phyloP scores from a whole-genome alignment of 108 stramenopile species.

The Pseudonitzschia multiseries region DNA sequence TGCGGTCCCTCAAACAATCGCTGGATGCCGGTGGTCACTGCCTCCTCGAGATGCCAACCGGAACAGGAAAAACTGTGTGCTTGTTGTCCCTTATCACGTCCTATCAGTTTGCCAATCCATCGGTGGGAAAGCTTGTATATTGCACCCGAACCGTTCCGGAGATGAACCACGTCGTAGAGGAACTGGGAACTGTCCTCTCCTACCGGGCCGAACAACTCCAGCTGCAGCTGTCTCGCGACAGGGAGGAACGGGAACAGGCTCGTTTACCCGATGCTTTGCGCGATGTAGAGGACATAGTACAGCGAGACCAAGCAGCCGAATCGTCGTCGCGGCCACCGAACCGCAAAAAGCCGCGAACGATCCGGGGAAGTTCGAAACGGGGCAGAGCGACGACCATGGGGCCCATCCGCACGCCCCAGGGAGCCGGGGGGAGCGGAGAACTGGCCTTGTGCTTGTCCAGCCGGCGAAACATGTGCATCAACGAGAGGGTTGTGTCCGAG shows the following conservation, averaged over 20 bases:
- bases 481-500: constrained; percentile 92
- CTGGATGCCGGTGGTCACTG: constrained; percentile 97
- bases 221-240: background rate
- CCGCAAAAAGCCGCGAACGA: constrained; percentile 42
- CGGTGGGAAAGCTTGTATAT: constrained; percentile 96
- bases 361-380: constrained; percentile 30
- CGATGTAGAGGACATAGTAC: background rate
- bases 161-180: constrained; percentile 98
- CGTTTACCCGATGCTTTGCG: too few species aligned
- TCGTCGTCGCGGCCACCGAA: constrained; percentile 5
- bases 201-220: constrained; percentile 85
- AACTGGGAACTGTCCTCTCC: constrained; percentile 88
- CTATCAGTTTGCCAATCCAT: constrained; percentile 93
- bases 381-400: constrained; percentile 51
- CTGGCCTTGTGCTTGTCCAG: constrained; percentile 96
- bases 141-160: constrained; percentile 99
- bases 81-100: constrained; percentile 95
- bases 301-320: constrained; percentile 9
- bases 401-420: constrained; percentile 54
- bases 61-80: constrained; percentile 80
- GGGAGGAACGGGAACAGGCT: constrained; percentile 42
- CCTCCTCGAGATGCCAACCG: constrained; percentile 98
- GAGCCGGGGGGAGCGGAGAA: constrained; percentile 79
- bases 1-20: constrained; percentile 96
- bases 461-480: constrained; percentile 98